Conservation (phyloP, 2,329 filamentous ascomycete species). For the Venturia effusa region DNA sequence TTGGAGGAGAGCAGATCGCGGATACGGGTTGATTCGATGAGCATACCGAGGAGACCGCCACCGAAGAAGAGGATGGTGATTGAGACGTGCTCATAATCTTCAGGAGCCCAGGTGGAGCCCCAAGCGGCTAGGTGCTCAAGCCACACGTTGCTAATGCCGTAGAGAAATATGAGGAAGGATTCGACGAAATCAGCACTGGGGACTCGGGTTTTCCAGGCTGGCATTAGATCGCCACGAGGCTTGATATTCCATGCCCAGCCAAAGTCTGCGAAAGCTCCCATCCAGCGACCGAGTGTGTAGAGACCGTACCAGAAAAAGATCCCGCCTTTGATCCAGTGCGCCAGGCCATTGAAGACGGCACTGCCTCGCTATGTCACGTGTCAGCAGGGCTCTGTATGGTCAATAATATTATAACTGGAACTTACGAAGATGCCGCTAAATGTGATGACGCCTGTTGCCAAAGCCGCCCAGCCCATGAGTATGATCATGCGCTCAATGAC, state of each 20-base stretch:
- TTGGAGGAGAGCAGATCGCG: conserved; percentile 52
- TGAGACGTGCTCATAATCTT: conserved; percentile 83
- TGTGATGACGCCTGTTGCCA: conserved; percentile 9
- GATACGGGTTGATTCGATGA: conserved; percentile 60
- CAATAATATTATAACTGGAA: neutral
- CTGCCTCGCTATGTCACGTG: conserved; percentile 45
- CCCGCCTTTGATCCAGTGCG: conserved; percentile 88
- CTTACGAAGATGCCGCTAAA: conserved; percentile 13
- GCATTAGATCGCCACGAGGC: conserved; percentile 45
- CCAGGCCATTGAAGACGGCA: conserved; percentile 70
- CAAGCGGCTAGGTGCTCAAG: conserved; percentile 73
- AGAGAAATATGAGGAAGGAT: conserved; percentile 80
- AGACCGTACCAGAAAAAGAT: conserved; percentile 93
- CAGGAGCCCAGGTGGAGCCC: conserved; percentile 60
- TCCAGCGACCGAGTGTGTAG: conserved; percentile 77
- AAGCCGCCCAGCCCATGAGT: conserved; percentile 38
- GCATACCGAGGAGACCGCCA: conserved; percentile 77
- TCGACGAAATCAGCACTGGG: conserved; percentile 84
- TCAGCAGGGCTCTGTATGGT: conserved; percentile 1
- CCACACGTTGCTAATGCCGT: conserved; percentile 84
- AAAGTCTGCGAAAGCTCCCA: conserved; percentile 78
- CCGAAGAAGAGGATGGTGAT: conserved; percentile 93
- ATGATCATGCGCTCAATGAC: conserved; percentile 67
- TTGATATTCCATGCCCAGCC: conserved; percentile 95
- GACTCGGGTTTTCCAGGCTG: conserved; percentile 49